These are phyloP conservation scores for Panicum miliaceum DNA, from an alignment of 176 grass and related monocot species.

Conservation along the genomic window DNA sequence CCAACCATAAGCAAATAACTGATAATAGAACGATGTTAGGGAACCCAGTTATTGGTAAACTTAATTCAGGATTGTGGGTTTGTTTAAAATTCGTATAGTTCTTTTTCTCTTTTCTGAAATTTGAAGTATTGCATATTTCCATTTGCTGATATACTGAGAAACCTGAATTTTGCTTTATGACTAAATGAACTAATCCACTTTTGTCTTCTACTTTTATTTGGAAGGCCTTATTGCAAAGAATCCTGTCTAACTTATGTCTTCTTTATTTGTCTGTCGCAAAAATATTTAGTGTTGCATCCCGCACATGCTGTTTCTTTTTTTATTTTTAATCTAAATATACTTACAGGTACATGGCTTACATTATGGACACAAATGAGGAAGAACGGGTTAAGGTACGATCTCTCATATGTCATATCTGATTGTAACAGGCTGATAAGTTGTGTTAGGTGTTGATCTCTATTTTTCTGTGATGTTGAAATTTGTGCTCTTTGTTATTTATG, in stretches of 20 bases:
- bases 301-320: background rate
- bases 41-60: background rate
- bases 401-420: constrained; percentile 14
- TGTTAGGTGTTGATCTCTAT: background rate
- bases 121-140: background rate
- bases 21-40: background rate
- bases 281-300: background rate
- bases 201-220: background rate
- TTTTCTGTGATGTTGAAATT: background rate
- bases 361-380: constrained; percentile 99
- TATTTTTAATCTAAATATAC: constrained; percentile 20
- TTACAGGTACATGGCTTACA: constrained; percentile 99
- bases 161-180: background rate
- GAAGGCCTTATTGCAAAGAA: background rate
- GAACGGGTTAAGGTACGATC: constrained; percentile 73
- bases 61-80: background rate
- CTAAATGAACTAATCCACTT: background rate
- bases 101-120: background rate
- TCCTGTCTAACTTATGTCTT: background rate
- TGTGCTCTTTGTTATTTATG: background rate
- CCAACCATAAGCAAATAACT: background rate
- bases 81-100: background rate
- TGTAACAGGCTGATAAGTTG: background rate
- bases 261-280: background rate
- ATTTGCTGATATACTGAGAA: background rate